Base-by-base conservation (phyloP, 2,329 filamentous ascomycete species). In the Phialocephala subalpina region DNA sequence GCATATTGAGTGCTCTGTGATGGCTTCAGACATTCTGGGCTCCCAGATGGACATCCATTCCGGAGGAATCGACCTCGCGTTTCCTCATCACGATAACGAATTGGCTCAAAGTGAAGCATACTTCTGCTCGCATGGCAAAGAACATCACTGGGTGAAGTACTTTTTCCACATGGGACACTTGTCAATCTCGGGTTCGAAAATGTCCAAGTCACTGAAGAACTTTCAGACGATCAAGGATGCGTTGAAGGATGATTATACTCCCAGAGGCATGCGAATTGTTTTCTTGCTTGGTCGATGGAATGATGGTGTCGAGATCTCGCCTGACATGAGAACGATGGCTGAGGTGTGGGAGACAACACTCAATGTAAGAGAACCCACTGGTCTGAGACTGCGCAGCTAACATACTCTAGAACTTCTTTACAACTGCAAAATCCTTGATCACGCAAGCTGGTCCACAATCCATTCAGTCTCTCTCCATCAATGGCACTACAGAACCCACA, bases 1-100 rank as follows among this genome's bases (percentile, higher is more conserved):
- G 95, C 95, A 97, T 76, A 97, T 97, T 74, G 94, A 97, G 81
- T 97, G 95, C 87, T 94, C 91, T 1, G 94, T 94, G 18, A 97
- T 98, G 95, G 94, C 94, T 0, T 95, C 92, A 1, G 92, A 94
- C 69, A 86, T 94, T n/a, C 82, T 98, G 1, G 94, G 94, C 5
- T 84, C 89, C 33, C 86, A 90, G 67, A 94, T 98, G 83, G 95
- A 98, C 77, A 92, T 97, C 62, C 95, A 97, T 78, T 97, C 93
- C 25, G 94, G 95, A 33, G 95, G 95, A 65, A 91, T 97, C 67
- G 95, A 98, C 78, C 84, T 98, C 61, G 90, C 91, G 0, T 97
- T 97, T 78, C 94, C 94, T 0, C 94, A 97, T 77, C 94, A 94
- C 78, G 94, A 96, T 78, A 97, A 97, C 73, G 95, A 97, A 78